A percentile compares a stretch with the other conserved stretches of the same genome.
Conservation (phyloP, 2,329 filamentous ascomycete species). For the Claviceps spartinae region DNA sequence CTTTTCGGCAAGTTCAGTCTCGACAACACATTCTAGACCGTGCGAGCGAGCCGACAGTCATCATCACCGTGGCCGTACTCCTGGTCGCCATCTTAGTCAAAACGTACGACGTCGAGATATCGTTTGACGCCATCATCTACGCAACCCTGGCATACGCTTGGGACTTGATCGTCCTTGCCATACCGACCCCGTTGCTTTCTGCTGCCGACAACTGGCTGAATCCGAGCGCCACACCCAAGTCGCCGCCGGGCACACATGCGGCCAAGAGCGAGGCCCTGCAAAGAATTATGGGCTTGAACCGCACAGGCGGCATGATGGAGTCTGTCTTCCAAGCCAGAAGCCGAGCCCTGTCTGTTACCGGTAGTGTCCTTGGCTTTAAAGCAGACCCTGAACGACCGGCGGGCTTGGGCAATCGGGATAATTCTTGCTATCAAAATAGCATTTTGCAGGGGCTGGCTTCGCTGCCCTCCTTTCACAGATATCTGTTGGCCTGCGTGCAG, state of each 20-base stretch:
- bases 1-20: slow-evolving; percentile 17
- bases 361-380: slow-evolving; percentile 26
- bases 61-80: slow-evolving; percentile 22
- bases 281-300: slow-evolving; percentile 47
- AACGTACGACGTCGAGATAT: slow-evolving; percentile 19
- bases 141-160: slow-evolving; percentile 35
- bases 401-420: slow-evolving; percentile 82
- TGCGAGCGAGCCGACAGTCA: slow-evolving; percentile 20
- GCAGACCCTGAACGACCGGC: slow-evolving; percentile 32
- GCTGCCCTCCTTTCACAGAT: slow-evolving; percentile 53
- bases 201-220: slow-evolving; percentile 41
- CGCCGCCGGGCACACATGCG: slow-evolving; percentile 29
- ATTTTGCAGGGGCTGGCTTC: slow-evolving; percentile 76
- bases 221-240: slow-evolving; percentile 27
- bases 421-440: slow-evolving; percentile 97
- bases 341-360: slow-evolving; percentile 40
- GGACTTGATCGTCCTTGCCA: slow-evolving; percentile 43
- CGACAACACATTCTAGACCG: slow-evolving; percentile 17
- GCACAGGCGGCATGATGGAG: slow-evolving; percentile 36
- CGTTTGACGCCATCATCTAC: slow-evolving; percentile 15
- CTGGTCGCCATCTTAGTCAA: slow-evolving; percentile 21
- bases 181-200: slow-evolving; percentile 44
- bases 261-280: slow-evolving; percentile 53
- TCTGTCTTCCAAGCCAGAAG: slow-evolving; percentile 45
- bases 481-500: slow-evolving; percentile 38